phyloP scores from a whole-genome alignment of 1,284 basidiomycete species.

The Naganishia sp. region DNA sequence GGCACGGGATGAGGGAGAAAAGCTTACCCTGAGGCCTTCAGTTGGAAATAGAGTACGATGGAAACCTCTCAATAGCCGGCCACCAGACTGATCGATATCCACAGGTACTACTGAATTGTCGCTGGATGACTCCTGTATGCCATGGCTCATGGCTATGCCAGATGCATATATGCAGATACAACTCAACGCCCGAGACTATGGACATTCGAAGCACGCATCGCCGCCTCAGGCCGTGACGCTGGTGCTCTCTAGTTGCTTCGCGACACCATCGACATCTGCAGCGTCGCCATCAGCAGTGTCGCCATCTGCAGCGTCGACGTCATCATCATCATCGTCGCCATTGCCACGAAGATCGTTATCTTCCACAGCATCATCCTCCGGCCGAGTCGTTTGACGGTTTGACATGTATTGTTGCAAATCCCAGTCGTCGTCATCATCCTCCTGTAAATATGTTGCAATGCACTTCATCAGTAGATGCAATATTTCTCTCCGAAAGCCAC shows the following conservation, averaged over 20 bases:
- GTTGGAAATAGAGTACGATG: constrained; percentile 50
- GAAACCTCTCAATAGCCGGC: neutral
- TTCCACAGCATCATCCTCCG: constrained; percentile 30
- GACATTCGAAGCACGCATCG: neutral
- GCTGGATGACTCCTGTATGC: neutral
- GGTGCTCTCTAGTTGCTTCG: constrained; percentile 20
- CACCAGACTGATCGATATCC: neutral
- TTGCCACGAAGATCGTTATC: constrained; percentile 28
- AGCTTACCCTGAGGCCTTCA: constrained; percentile 20
- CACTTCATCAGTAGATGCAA: neutral
- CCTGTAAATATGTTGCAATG: constrained; percentile 13
- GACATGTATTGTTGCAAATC: constrained; percentile 43
- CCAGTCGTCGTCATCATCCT: constrained; percentile 52
- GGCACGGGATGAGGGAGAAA: neutral
- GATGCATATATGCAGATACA: constrained; percentile 16
- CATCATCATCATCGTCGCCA: constrained; percentile 26
- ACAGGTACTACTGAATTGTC: constrained; percentile 13
- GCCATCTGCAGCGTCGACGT: constrained; percentile 11
- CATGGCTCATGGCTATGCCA: constrained; percentile 1
- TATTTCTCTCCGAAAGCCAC: neutral
- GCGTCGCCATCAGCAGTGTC: neutral
- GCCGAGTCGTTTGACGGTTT: constrained; percentile 26
- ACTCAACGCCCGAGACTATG: neutral
- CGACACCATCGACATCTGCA: constrained; percentile 10
- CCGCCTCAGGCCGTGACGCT: constrained; percentile 19